Percentiles rank a stretch among this genome's conserved stretches.
Evolutionary conservation across 78 protist genomes (phyloP).

Genomic region (Trichosphaerium sp.): DNA sequence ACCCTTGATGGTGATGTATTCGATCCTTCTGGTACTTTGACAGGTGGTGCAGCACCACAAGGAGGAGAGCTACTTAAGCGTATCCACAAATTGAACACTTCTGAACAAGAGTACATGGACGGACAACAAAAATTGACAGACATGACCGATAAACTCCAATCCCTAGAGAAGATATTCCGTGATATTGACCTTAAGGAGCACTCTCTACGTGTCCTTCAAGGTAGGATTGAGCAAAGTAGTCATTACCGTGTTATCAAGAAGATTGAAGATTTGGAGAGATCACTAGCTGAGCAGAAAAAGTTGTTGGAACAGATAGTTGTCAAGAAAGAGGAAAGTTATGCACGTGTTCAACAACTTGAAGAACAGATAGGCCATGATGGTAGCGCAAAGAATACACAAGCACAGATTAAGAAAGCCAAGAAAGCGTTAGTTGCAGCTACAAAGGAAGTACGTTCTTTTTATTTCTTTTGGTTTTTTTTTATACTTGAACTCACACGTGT

Average conservation of each 20-base stretch:
- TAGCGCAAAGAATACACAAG: too few species aligned
- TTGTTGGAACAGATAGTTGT: background rate
- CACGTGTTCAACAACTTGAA: constrained; percentile 9
- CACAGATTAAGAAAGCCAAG: too few species aligned
- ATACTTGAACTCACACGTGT: too few species aligned
- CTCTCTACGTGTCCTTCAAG: background rate
- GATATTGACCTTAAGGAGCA: constrained; percentile 10
- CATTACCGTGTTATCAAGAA: constrained; percentile 3
- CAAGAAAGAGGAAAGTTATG: constrained; percentile 5
- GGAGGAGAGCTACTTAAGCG: background rate
- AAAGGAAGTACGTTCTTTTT: too few species aligned
- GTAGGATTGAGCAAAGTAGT: background rate
- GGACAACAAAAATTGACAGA: constrained; percentile 29
- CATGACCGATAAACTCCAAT: background rate
- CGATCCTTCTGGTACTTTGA: constrained; percentile 93
- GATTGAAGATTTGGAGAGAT: constrained; percentile 28
- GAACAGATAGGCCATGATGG: background rate
- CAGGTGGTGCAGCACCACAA: constrained; percentile 66
- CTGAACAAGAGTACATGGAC: constrained; percentile 11
- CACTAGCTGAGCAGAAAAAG: constrained; percentile 3
- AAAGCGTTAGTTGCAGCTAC: too few species aligned
- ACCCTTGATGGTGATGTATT: constrained; percentile 94
- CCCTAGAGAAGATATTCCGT: constrained; percentile 8
- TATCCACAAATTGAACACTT: background rate
- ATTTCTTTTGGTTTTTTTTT: too few species aligned